phyloP scores from a whole-genome alignment of 2,329 filamentous ascomycete genomes.

The Beauveria rudraprayagi region DNA sequence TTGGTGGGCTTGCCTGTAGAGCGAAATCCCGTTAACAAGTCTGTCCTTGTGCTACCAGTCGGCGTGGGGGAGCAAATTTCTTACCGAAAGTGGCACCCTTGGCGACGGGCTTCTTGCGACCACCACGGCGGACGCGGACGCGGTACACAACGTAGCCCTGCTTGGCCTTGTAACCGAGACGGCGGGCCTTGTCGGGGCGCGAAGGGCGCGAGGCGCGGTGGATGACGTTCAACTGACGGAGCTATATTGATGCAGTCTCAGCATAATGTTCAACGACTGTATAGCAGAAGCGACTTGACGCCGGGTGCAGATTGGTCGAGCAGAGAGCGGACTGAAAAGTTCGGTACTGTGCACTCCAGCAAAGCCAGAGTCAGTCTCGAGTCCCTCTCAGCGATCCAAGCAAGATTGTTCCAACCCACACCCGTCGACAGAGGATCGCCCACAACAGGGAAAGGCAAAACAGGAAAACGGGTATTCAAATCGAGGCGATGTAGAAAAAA shows the following conservation, averaged over 20 bases:
- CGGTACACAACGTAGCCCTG: conserved; percentile 99
- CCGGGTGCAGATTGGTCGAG: background rate
- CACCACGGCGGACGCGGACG: conserved; percentile 94
- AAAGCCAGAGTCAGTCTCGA: background rate
- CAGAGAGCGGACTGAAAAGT: background rate
- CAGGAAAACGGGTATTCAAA: conserved; percentile 1
- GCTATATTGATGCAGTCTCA: conserved; percentile 99
- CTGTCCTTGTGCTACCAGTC: background rate
- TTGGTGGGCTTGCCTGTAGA: conserved; percentile 96
- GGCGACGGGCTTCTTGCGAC: conserved; percentile 90
- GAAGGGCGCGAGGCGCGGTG: conserved; percentile 97
- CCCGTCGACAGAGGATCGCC: conserved; percentile 11
- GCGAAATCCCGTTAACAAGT: conserved; percentile 5
- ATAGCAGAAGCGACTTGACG: conserved; percentile 51
- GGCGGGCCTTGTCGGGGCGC: conserved; percentile 99
- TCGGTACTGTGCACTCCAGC: background rate
- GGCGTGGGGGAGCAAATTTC: conserved; percentile 23
- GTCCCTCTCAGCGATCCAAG: background rate
- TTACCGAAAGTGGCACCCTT: conserved; percentile 99
- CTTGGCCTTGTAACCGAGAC: conserved; percentile 99
- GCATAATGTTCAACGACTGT: conserved; percentile 99
- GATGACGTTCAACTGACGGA: conserved; percentile 99
- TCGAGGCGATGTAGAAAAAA: conserved; percentile 13
- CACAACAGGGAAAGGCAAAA: conserved; percentile 6
- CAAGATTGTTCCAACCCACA: background rate